These are phyloP conservation scores for Backusella parvicylindrica DNA, from an alignment of 192 early-diverging fungal genomes.

Conservation along the genomic window DNA sequence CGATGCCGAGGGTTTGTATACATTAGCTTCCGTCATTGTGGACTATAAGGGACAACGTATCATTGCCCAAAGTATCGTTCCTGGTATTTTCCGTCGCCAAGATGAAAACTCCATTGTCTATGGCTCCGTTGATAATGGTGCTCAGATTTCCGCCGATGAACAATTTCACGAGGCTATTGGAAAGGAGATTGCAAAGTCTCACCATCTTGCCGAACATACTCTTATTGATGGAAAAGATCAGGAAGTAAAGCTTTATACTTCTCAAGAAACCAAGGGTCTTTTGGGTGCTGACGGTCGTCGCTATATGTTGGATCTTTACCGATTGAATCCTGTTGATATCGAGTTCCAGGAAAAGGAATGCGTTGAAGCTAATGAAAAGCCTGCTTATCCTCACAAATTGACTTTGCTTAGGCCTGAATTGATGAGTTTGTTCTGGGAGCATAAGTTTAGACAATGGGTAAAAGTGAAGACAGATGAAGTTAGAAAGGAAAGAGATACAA, in stretches of 20 bases:
- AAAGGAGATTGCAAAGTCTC: constrained; percentile 62
- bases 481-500: constrained; percentile 33
- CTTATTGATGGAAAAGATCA: constrained; percentile 67
- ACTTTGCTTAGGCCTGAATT: constrained; percentile 86
- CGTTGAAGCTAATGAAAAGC: constrained; percentile 47
- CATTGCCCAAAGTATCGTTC: constrained; percentile 92
- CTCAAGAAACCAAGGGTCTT: constrained; percentile 91
- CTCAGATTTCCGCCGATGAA: constrained; percentile 61
- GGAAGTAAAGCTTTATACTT: constrained; percentile 67
- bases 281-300: constrained; percentile 87
- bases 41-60: constrained; percentile 91
- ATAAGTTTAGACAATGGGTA: constrained; percentile 62
- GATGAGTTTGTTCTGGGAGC: constrained; percentile 81
- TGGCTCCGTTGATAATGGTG: constrained; percentile 85
- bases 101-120: constrained; percentile 83
- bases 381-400: constrained; percentile 84
- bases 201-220: constrained; percentile 81
- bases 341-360: constrained; percentile 79
- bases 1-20: constrained; percentile 79
- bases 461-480: constrained; percentile 52
- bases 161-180: constrained; percentile 75
- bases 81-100: constrained; percentile 77
- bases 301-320: constrained; percentile 92
- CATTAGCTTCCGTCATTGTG: constrained; percentile 85
- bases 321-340: constrained; percentile 87